A percentile compares a stretch with the other conserved stretches of the same genome.
phyloP scores from a whole-genome alignment of 1,139 yeast genomes.

The Pneumocystis carinii region DNA sequence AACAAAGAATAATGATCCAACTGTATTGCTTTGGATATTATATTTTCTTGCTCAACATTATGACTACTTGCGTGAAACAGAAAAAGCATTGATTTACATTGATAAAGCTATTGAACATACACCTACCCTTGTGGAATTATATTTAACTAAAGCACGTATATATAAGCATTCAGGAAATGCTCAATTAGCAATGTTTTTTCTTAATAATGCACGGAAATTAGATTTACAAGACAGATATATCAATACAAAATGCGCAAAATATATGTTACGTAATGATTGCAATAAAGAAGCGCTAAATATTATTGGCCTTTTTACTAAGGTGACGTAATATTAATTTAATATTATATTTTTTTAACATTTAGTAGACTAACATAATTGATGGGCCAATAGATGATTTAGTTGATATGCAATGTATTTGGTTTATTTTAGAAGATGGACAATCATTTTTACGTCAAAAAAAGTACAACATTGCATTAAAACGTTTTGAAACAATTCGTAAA shows the following conservation, averaged over 20 bases:
- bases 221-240: conserved; percentile 86
- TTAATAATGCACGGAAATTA: conserved; percentile 57
- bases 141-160: conserved; percentile 66
- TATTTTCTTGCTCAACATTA: conserved; percentile 75
- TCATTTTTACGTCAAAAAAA: conserved; percentile 42
- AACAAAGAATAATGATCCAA: conserved; percentile 25
- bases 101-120: conserved; percentile 57
- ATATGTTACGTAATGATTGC: conserved; percentile 63
- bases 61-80: conserved; percentile 36
- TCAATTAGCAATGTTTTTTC: conserved; percentile 44
- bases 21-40: conserved; percentile 55
- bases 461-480: conserved; percentile 60
- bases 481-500: conserved; percentile 53
- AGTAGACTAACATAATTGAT: conserved; percentile 45
- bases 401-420: conserved; percentile 86
- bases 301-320: conserved; percentile 65
- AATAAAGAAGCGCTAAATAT: conserved; percentile 62
- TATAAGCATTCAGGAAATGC: conserved; percentile 54
- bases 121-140: conserved; percentile 61
- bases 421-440: conserved; percentile 58
- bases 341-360: background rate
- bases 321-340: background rate
- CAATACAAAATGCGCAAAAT: conserved; percentile 77
- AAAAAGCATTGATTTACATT: conserved; percentile 40
- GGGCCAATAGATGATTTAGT: conserved; percentile 82